Evolutionary conservation across 495 filamentous ascomycete genomes (phyloP).

Genomic region (Hyaloscypha hepaticicola): DNA sequence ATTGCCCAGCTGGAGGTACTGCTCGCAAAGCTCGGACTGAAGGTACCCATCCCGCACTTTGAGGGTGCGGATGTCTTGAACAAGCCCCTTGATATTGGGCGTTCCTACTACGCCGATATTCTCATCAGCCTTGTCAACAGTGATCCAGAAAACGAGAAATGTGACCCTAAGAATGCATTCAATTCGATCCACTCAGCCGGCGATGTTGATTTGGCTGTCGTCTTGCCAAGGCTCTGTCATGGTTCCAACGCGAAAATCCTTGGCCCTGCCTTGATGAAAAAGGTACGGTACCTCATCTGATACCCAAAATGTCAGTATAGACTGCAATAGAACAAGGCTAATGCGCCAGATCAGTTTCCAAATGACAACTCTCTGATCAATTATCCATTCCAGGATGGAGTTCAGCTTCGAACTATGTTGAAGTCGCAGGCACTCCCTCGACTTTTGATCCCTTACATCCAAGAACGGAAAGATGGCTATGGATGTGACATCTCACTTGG

Average conservation of each 20-base stretch:
- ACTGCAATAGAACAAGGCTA: neutral
- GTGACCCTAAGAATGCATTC: slow-evolving; percentile 29
- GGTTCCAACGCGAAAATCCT: slow-evolving; percentile 16
- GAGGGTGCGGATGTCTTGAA: slow-evolving; percentile 4
- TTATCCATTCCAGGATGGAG: slow-evolving; percentile 33
- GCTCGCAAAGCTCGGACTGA: neutral
- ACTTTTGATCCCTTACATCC: slow-evolving; percentile 45
- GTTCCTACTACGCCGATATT: slow-evolving; percentile 29
- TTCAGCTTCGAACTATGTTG: slow-evolving; percentile 39
- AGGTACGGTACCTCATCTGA: slow-evolving; percentile 24
- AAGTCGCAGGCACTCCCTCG: slow-evolving; percentile 40
- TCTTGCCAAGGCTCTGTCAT: slow-evolving; percentile 34
- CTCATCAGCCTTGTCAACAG: slow-evolving; percentile 24
- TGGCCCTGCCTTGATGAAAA: slow-evolving; percentile 29
- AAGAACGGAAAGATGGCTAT: slow-evolving; percentile 38
- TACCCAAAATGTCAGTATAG: neutral
- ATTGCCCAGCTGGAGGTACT: slow-evolving; percentile 7
- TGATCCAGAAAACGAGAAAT: slow-evolving; percentile 25
- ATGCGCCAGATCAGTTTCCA: slow-evolving; percentile 31
- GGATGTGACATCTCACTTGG: slow-evolving; percentile 31
- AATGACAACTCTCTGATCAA: slow-evolving; percentile 34
- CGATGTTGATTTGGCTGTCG: slow-evolving; percentile 34
- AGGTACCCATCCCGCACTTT: slow-evolving; percentile 1
- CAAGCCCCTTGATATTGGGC: slow-evolving; percentile 33
- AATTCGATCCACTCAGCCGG: slow-evolving; percentile 34